Conservation (phyloP, 129 eudicot species). For the Lactuca sativa region DNA sequence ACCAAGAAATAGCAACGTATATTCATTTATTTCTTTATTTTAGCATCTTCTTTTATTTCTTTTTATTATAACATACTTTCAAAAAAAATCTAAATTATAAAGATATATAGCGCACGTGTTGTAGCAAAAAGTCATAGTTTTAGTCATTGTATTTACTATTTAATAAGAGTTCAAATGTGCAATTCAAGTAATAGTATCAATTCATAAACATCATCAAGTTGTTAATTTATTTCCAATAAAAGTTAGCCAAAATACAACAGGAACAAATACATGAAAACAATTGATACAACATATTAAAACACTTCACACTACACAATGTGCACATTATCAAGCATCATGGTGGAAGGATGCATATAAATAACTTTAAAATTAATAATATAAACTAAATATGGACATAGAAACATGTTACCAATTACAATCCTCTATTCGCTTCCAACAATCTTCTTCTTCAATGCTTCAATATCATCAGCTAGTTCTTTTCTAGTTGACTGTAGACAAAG, state of each 20-base stretch:
- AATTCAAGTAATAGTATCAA: neutral
- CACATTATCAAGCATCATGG: neutral
- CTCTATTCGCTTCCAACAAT: slow-evolving; percentile 34
- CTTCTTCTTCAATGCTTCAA: slow-evolving; percentile 41
- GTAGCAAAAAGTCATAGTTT: too few species aligned
- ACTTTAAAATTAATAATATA: slow-evolving; percentile 12
- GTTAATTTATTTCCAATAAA: slow-evolving; percentile 30
- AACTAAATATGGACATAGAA: slow-evolving; percentile 9
- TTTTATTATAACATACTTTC: too few species aligned
- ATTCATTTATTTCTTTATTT: too few species aligned
- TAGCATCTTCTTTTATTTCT: too few species aligned
- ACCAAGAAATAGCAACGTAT: too few species aligned
- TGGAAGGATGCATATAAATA: slow-evolving; percentile 13
- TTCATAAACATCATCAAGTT: slow-evolving; percentile 13
- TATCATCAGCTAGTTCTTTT: slow-evolving; percentile 43
- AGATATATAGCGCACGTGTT: too few species aligned
- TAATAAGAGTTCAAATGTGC: too few species aligned
- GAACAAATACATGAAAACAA: slow-evolving; percentile 16
- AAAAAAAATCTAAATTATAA: too few species aligned
- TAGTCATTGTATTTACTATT: too few species aligned
- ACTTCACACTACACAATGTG: slow-evolving; percentile 1
- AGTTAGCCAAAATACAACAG: slow-evolving; percentile 24
- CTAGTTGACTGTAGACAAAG: slow-evolving; percentile 32
- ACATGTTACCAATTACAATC: slow-evolving; percentile 18
- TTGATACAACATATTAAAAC: slow-evolving; percentile 8